These are phyloP conservation scores for Ustilaginoidea virens DNA, from an alignment of 2,329 filamentous ascomycete species.

Conservation along the genomic window DNA sequence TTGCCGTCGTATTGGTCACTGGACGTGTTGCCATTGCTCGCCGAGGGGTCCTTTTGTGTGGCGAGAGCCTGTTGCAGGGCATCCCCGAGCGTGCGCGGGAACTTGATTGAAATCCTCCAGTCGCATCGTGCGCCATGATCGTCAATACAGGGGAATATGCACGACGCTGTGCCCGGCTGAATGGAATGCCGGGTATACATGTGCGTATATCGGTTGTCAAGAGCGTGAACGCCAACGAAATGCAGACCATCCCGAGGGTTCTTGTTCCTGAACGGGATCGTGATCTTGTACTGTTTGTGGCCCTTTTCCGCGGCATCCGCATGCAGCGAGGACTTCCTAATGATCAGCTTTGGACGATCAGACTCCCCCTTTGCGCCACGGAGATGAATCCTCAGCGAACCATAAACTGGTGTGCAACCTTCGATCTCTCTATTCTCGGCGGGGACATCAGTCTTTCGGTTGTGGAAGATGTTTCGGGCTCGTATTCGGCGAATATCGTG, in stretches of 20 bases:
- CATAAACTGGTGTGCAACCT: constrained; percentile 40
- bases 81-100: constrained; percentile 75
- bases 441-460: constrained; percentile 35
- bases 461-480: constrained; percentile 38
- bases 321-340: constrained; percentile 25
- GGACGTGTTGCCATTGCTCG: constrained; percentile 19
- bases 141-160: constrained; percentile 87
- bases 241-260: constrained; percentile 76
- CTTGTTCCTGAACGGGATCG: constrained; percentile 62
- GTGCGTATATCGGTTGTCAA: constrained; percentile 76
- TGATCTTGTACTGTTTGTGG: constrained; percentile 31
- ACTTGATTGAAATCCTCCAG: constrained; percentile 81
- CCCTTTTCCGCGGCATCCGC: constrained; percentile 20
- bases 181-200: constrained; percentile 74
- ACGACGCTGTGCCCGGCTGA: constrained; percentile 65
- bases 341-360: constrained; percentile 25
- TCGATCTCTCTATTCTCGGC: constrained; percentile 38
- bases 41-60: constrained; percentile 21
- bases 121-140: constrained; percentile 65
- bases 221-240: constrained; percentile 72
- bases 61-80: constrained; percentile 36
- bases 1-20: constrained; percentile 24
- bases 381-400: constrained; percentile 32
- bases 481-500: constrained; percentile 59
- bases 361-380: constrained; percentile 20